phyloP scores from a whole-genome alignment of 2,329 filamentous ascomycete genomes.

The Ceratocystis albifundus region DNA sequence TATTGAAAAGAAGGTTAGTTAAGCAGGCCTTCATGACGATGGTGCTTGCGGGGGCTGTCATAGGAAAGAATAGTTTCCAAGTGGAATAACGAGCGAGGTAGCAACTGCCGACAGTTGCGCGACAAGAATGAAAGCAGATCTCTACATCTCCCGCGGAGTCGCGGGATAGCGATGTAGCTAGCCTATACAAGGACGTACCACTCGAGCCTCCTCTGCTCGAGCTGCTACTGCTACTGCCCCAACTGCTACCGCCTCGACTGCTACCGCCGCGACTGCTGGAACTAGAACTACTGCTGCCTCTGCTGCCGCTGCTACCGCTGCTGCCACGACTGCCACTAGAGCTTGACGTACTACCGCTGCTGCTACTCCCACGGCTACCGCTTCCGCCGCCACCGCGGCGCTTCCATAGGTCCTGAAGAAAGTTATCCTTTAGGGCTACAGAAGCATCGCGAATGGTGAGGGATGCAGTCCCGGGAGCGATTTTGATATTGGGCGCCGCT shows the following conservation, averaged over 20 bases:
- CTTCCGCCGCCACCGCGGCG: slow-evolving; percentile 49
- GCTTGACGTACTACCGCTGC: slow-evolving; percentile 15
- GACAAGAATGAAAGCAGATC: not conserved
- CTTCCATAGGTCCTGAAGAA: slow-evolving; percentile 37
- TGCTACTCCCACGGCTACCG: slow-evolving; percentile 36
- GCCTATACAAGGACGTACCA: not conserved
- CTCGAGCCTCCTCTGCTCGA: not conserved
- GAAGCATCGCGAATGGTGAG: slow-evolving; percentile 1
- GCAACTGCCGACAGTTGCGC: not conserved
- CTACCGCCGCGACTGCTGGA: slow-evolving; percentile 28
- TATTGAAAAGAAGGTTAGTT: not conserved
- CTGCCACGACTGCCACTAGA: slow-evolving; percentile 27
- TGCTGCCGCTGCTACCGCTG: slow-evolving; percentile 26
- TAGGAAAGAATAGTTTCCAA: no score
- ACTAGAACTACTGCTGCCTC: slow-evolving; percentile 24
- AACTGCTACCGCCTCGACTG: slow-evolving; percentile 25
- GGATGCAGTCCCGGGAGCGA: not conserved
- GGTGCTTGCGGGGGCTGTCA: no score
- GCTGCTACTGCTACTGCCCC: slow-evolving; percentile 24
- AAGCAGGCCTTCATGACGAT: not conserved
- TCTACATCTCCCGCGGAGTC: not conserved
- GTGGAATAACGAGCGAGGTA: no score
- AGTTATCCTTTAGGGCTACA: not conserved
- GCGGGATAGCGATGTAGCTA: not conserved
- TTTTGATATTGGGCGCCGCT: slow-evolving; percentile 25